phyloP scores from a whole-genome alignment of 345 rosid genomes.

The Capsella bursapastoris region DNA sequence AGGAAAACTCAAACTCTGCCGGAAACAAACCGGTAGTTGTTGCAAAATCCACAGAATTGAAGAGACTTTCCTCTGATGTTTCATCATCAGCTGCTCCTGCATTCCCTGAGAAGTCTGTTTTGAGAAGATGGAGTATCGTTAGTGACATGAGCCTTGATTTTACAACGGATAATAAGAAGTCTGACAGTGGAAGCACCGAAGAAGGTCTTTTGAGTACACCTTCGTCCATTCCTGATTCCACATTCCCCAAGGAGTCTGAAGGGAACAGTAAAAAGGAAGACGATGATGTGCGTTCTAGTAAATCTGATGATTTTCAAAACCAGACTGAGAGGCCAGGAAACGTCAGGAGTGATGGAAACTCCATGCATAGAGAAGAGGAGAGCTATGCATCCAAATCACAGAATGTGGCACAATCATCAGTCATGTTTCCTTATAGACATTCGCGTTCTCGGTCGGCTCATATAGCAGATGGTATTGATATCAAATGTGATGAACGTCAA shows the following conservation, averaged over 20 bases:
- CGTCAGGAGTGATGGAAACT: conserved; percentile 43
- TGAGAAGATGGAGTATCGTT: conserved; percentile 95
- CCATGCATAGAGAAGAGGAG: conserved; percentile 62
- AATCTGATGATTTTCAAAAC: conserved; percentile 53
- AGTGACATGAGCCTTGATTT: conserved; percentile 96
- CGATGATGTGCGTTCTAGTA: conserved; percentile 63
- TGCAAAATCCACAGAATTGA: conserved; percentile 67
- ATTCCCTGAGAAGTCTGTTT: conserved; percentile 70
- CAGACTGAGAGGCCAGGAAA: conserved; percentile 38
- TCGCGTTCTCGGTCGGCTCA: conserved; percentile 63
- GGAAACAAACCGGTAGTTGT: conserved; percentile 60
- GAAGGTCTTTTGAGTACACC: conserved; percentile 68
- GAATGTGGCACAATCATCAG: conserved; percentile 28
- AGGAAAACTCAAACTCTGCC: conserved; percentile 59
- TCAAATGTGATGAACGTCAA: conserved; percentile 50
- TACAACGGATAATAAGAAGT: conserved; percentile 62
- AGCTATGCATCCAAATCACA: conserved; percentile 45
- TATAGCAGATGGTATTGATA: conserved; percentile 34
- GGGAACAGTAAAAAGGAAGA: conserved; percentile 41
- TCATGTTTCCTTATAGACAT: conserved; percentile 55
- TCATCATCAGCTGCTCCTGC: conserved; percentile 55
- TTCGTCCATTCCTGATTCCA: conserved; percentile 50
- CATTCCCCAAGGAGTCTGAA: conserved; percentile 34
- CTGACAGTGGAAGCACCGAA: conserved; percentile 40
- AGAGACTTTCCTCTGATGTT: conserved; percentile 82